Percentiles rank a stretch among this genome's conserved stretches.
These are phyloP conservation scores for Hypoxylon fragiforme DNA, from an alignment of 495 filamentous ascomycete species.

Conservation along the genomic window DNA sequence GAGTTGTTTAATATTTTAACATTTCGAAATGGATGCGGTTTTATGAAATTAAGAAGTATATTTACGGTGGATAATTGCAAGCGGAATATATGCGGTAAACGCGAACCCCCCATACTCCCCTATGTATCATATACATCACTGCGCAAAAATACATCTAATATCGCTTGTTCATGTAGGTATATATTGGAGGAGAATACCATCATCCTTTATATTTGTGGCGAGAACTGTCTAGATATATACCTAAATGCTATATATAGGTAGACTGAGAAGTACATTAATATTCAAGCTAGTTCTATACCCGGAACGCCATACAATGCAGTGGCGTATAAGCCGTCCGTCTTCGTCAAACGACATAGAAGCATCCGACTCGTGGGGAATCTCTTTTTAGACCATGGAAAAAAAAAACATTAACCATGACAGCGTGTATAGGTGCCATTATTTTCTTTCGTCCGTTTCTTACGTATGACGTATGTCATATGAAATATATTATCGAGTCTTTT, in stretches of 20 bases:
- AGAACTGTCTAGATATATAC: no score
- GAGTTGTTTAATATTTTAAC: no score
- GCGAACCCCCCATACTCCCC: no score
- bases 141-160: no score
- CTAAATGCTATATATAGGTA: background rate
- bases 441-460: background rate
- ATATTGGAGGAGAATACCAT: no score
- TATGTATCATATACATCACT: background rate
- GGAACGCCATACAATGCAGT: background rate
- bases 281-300: background rate
- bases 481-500: constrained; percentile 49
- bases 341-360: background rate
- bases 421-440: background rate
- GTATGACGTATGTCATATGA: background rate
- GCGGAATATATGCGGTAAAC: no score
- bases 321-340: background rate
- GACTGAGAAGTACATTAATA: background rate
- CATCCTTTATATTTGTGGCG: no score
- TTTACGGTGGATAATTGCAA: no score
- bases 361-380: background rate
- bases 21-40: no score
- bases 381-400: background rate
- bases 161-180: no score
- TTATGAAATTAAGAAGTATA: no score
- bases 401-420: background rate